Evolutionary conservation across 1,139 yeast species (phyloP).

Genomic region (Protomyces inouyei): DNA sequence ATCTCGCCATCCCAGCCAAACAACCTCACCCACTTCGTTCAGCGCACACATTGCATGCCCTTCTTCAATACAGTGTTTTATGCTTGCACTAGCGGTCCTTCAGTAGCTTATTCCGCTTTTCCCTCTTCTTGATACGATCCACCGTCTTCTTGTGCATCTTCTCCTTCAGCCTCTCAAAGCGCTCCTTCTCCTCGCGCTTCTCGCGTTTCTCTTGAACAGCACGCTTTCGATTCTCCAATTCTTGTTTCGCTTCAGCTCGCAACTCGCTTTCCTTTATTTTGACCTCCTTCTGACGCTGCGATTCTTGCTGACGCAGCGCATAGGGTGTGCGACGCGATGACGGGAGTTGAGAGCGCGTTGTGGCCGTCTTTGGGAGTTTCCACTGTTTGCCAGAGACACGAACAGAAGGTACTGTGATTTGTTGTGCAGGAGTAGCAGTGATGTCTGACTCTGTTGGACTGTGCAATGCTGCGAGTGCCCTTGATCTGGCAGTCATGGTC

Average conservation of each 20-base stretch:
- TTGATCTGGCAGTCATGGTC: constrained; percentile 18
- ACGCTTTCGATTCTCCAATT: constrained; percentile 18
- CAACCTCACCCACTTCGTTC: too few relatives aligned
- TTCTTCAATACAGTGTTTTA: too few relatives aligned
- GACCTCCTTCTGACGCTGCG: constrained; percentile 11
- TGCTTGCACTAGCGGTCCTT: constrained; percentile 14
- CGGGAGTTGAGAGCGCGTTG: constrained; percentile 19
- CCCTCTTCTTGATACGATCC: constrained; percentile 18
- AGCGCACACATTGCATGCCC: too few relatives aligned
- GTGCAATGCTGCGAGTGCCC: constrained; percentile 11
- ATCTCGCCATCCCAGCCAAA: too few relatives aligned
- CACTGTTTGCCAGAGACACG: constrained; percentile 24
- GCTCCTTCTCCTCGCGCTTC: constrained; percentile 23
- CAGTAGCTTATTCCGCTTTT: constrained; percentile 23
- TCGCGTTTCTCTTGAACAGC: constrained; percentile 20
- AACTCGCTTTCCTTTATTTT: constrained; percentile 19
- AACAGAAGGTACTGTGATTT: neutral
- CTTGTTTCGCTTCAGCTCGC: constrained; percentile 17
- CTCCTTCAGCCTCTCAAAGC: constrained; percentile 23
- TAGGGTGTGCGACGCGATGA: constrained; percentile 11
- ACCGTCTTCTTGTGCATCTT: constrained; percentile 26
- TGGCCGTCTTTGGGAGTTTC: constrained; percentile 14
- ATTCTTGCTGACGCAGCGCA: constrained; percentile 15
- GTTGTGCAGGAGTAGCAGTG: neutral
- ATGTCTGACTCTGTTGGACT: neutral